A percentile compares a stretch with the other conserved stretches of the same genome.
These are phyloP conservation scores for Candida bentonensis DNA, from an alignment of 805 yeast genomes.

Conservation along the genomic window DNA sequence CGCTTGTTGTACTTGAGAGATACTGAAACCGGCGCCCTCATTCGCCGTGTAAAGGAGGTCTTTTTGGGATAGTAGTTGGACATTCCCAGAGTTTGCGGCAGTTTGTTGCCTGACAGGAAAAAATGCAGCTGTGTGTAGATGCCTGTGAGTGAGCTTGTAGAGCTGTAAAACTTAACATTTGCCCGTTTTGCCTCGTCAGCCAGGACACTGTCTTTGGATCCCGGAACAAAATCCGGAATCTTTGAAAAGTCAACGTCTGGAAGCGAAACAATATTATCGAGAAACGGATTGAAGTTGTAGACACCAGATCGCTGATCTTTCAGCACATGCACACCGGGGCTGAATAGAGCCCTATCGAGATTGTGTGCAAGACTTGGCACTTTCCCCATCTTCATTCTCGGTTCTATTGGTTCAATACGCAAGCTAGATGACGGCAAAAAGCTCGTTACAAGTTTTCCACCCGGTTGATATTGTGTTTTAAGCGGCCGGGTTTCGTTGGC, in stretches of 20 bases:
- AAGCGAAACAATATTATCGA: constrained; percentile 46
- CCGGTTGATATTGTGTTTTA: no score
- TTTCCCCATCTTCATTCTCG: constrained; percentile 9
- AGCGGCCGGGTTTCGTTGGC: no score
- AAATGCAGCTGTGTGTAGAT: constrained; percentile 61
- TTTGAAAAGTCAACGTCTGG: constrained; percentile 52
- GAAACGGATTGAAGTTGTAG: constrained; percentile 49
- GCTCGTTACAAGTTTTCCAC: background rate
- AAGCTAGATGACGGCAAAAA: background rate
- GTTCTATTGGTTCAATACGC: background rate
- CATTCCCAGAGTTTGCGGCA: constrained; percentile 31
- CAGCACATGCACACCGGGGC: constrained; percentile 67
- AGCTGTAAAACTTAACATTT: constrained; percentile 40
- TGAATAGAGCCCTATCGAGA: constrained; percentile 58
- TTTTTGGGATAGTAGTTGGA: constrained; percentile 30
- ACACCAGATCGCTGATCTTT: constrained; percentile 67
- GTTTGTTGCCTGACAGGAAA: constrained; percentile 47
- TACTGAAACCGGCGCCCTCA: constrained; percentile 39
- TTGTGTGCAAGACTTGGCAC: constrained; percentile 51
- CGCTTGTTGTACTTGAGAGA: constrained; percentile 35
- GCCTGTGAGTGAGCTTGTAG: constrained; percentile 82
- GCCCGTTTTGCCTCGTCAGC: constrained; percentile 30
- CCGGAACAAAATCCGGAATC: constrained; percentile 44
- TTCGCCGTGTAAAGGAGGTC: constrained; percentile 28
- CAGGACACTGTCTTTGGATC: constrained; percentile 49